Conservation (phyloP, 352 stramenopile genomes). For the Phytophthora sp. region DNA sequence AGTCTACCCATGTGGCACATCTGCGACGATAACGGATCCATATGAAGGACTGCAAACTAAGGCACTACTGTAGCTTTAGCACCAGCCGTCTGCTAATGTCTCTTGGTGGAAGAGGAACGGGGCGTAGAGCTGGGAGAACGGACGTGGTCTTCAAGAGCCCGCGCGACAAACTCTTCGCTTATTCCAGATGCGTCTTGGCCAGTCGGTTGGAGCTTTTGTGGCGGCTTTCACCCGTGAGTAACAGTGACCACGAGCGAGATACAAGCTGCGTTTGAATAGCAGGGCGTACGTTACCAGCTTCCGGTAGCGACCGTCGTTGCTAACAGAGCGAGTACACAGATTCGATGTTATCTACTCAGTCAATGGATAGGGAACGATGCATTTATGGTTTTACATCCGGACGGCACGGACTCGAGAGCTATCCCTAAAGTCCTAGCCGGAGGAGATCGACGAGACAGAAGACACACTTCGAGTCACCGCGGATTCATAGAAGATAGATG, state of each 20-base stretch:
- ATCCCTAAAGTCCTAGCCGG: not conserved
- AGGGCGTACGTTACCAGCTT: conserved; percentile 3
- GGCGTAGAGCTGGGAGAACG: not conserved
- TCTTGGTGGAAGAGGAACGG: conserved; percentile 3
- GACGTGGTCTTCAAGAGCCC: not conserved
- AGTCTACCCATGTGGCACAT: conserved; percentile 10
- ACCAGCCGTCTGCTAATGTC: no score
- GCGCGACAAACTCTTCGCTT: conserved; percentile 23
- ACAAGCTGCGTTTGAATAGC: conserved; percentile 13
- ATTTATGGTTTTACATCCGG: conserved; percentile 18
- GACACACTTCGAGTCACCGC: conserved; percentile 23
- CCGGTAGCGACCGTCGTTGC: conserved; percentile 15
- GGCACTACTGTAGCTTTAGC: not conserved
- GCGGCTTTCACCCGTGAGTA: not conserved
- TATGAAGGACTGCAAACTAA: conserved; percentile 7
- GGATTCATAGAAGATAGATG: conserved; percentile 43
- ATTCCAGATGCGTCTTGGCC: conserved; percentile 15
- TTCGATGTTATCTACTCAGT: not conserved
- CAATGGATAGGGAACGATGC: conserved; percentile 9
- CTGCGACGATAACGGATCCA: conserved; percentile 7
- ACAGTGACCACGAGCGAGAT: conserved; percentile 5
- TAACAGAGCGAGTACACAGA: not conserved
- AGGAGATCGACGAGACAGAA: conserved; percentile 30
- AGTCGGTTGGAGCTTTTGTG: conserved; percentile 17
- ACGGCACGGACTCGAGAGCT: not conserved